These are phyloP conservation scores for Pestalotiopsis sp. DNA, from an alignment of 2,329 filamentous ascomycete species.

Conservation along the genomic window DNA sequence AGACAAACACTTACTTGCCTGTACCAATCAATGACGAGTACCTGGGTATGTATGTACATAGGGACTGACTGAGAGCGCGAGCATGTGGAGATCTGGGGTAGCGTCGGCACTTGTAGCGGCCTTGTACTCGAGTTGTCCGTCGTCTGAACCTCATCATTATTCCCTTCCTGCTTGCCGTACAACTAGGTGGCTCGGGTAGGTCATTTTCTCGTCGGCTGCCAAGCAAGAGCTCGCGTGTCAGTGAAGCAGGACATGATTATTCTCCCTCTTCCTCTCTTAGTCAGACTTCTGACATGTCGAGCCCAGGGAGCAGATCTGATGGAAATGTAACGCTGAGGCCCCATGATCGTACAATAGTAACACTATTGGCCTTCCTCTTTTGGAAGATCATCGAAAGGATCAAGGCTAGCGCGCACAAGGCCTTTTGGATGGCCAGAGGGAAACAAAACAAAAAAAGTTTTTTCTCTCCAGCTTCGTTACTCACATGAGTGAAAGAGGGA, in stretches of 20 bases:
- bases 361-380: slow-evolving; percentile 5
- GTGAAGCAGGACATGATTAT: not conserved
- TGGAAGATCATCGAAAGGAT: slow-evolving; percentile 4
- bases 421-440: not conserved
- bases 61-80: not conserved
- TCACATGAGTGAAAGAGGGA: slow-evolving; percentile 8
- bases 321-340: slow-evolving; percentile 6
- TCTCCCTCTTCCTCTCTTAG: not conserved
- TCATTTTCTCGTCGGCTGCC: not conserved
- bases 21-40: not conserved
- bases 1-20: not conserved
- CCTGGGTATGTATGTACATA: not conserved
- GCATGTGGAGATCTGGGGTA: slow-evolving; percentile 1
- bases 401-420: not conserved
- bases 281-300: not conserved
- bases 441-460: not conserved
- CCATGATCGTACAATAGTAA: slow-evolving; percentile 6
- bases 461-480: not conserved
- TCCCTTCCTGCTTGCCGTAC: not conserved
- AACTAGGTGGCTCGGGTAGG: not conserved
- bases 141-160: not conserved
- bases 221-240: not conserved
- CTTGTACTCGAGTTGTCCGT: not conserved
- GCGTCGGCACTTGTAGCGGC: slow-evolving; percentile 5
- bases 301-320: not conserved